These are phyloP conservation scores for Boletus mariae DNA, from an alignment of 1,284 basidiomycete genomes.

Conservation along the genomic window DNA sequence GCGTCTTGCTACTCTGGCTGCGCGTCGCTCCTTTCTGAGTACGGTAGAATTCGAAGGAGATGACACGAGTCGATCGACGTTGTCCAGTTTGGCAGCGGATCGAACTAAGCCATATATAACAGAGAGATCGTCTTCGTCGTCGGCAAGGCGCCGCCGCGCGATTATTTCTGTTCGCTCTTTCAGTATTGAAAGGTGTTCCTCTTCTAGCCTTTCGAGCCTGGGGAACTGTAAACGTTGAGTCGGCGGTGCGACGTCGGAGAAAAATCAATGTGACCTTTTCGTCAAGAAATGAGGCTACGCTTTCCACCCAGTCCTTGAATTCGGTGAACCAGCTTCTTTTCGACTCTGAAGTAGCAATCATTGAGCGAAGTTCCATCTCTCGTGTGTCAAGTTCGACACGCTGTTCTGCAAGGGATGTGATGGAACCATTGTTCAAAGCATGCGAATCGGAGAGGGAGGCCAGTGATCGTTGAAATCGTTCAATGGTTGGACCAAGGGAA, in stretches of 20 bases:
- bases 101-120: constrained; percentile 62
- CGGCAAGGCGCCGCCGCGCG: constrained; percentile 57
- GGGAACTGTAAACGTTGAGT: constrained; percentile 62
- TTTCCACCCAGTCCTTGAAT: constrained; percentile 86
- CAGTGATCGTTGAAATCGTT: constrained; percentile 61
- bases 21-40: constrained; percentile 50
- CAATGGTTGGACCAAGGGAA: constrained; percentile 51
- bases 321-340: constrained; percentile 86
- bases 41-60: constrained; percentile 45
- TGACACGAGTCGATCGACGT: constrained; percentile 59
- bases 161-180: constrained; percentile 75
- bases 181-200: constrained; percentile 71
- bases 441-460: constrained; percentile 70
- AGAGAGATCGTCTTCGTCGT: constrained; percentile 81
- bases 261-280: constrained; percentile 65
- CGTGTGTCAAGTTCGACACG: constrained; percentile 67
- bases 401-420: constrained; percentile 65
- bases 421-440: constrained; percentile 56
- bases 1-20: constrained; percentile 51
- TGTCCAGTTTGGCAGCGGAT: constrained; percentile 37
- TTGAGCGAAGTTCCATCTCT: constrained; percentile 75
- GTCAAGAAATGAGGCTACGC: constrained; percentile 84
- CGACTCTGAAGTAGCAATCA: constrained; percentile 75
- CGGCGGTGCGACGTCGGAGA: not conserved
- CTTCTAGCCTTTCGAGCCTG: constrained; percentile 79